phyloP scores from a whole-genome alignment of 306 rosid genomes.

The Comarum palustre region DNA sequence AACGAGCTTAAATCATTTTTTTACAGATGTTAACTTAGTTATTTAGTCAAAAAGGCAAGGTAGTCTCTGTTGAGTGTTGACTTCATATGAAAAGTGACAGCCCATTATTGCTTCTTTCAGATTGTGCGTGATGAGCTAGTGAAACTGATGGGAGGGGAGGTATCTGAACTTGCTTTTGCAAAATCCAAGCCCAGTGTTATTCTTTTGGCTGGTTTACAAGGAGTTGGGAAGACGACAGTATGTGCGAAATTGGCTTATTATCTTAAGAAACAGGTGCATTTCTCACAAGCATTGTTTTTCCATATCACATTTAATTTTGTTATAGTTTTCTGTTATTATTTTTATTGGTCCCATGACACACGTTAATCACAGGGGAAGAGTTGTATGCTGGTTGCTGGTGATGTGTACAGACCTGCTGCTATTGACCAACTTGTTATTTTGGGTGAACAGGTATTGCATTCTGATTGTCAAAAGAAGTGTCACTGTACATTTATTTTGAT shows the following conservation, averaged over 20 bases:
- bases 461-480: conserved; percentile 4
- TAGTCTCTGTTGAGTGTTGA: conserved; percentile 19
- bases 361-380: conserved; percentile 70
- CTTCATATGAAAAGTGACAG: conserved; percentile 10
- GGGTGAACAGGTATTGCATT: conserved; percentile 78
- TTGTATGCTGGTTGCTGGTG: conserved; percentile 95
- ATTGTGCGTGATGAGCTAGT: conserved; percentile 91
- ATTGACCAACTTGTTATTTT: conserved; percentile 90
- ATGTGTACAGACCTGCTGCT: conserved; percentile 98
- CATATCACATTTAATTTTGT: conserved; percentile 8
- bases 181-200: conserved; percentile 82
- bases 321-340: not conserved
- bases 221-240: conserved; percentile 98
- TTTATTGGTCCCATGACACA: conserved; percentile 26
- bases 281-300: conserved; percentile 23
- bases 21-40: not conserved
- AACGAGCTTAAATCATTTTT: not conserved
- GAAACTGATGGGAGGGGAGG: conserved; percentile 96
- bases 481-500: not conserved
- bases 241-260: conserved; percentile 90
- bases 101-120: conserved; percentile 45
- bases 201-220: conserved; percentile 94
- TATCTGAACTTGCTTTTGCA: conserved; percentile 72
- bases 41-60: not conserved
- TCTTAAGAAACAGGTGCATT: conserved; percentile 79